Conservation (phyloP, 352 stramenopile genomes). For the Pythium sp. region DNA sequence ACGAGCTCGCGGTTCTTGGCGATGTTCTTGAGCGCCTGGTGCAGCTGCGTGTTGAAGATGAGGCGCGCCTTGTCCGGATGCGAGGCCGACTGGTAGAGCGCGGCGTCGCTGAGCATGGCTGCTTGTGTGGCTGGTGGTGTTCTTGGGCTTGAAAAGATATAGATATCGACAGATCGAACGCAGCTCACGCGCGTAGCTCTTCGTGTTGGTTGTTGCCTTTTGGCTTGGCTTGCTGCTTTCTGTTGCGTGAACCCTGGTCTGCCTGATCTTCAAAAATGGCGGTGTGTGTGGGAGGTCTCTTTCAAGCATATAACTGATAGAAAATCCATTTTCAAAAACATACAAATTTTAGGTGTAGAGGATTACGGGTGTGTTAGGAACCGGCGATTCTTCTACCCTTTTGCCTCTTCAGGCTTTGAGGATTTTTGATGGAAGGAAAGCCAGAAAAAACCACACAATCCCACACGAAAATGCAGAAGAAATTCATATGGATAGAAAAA, state of each 20-base stretch:
- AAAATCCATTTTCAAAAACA: neutral
- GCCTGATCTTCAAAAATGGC: neutral
- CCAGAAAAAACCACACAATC: neutral
- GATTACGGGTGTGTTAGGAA: neutral
- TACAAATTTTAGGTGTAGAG: neutral
- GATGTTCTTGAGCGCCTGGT: conserved; percentile 69
- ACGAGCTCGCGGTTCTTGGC: conserved; percentile 59
- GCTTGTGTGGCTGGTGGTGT: neutral
- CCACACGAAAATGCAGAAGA: neutral
- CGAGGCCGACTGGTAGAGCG: conserved; percentile 40
- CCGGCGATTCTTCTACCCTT: neutral
- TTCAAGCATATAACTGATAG: neutral
- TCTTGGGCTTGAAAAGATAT: neutral
- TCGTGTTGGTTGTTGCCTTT: neutral
- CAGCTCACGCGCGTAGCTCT: neutral
- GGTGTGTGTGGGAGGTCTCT: neutral
- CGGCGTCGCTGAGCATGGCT: conserved; percentile 36
- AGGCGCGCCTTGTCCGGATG: conserved; percentile 55
- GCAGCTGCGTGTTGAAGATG: conserved; percentile 72
- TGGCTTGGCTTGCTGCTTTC: neutral
- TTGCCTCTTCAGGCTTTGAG: neutral
- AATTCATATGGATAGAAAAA: neutral
- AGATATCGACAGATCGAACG: neutral
- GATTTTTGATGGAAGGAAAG: neutral
- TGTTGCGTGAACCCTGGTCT: neutral